These are phyloP conservation scores for Agrocybe praecox DNA, from an alignment of 768 basidiomycete species.

Conservation along the genomic window DNA sequence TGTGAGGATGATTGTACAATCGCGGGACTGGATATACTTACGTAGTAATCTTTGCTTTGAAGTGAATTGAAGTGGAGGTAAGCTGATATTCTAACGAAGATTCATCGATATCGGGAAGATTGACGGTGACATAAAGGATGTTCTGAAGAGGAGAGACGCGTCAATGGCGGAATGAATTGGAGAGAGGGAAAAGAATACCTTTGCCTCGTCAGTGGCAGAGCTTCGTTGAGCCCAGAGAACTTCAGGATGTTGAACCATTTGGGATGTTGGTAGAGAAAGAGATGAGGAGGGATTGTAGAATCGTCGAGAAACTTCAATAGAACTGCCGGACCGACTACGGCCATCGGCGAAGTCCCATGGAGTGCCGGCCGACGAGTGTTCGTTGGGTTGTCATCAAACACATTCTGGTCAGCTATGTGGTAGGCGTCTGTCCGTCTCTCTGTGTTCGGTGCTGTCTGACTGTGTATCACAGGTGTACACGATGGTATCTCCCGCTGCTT, in stretches of 20 bases:
- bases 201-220: slow-evolving; percentile 60
- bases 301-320: slow-evolving; percentile 49
- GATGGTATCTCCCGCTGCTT: slow-evolving; percentile 82
- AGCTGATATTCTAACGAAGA: slow-evolving; percentile 61
- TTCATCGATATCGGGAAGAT: slow-evolving; percentile 73
- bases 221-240: slow-evolving; percentile 95
- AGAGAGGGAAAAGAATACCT: slow-evolving; percentile 47
- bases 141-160: slow-evolving; percentile 56
- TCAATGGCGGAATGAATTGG: slow-evolving; percentile 18
- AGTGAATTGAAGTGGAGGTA: slow-evolving; percentile 56
- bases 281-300: slow-evolving; percentile 32
- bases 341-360: slow-evolving; percentile 2
- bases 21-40: slow-evolving; percentile 34
- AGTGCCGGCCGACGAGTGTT: slow-evolving; percentile 9
- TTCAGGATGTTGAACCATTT: slow-evolving; percentile 75
- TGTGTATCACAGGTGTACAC: slow-evolving; percentile 65
- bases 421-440: slow-evolving; percentile 29
- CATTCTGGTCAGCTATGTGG: slow-evolving; percentile 48
- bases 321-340: slow-evolving; percentile 26
- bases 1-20: background rate
- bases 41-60: slow-evolving; percentile 69
- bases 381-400: background rate
- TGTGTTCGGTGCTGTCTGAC: too few species aligned
- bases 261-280: slow-evolving; percentile 3
- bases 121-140: slow-evolving; percentile 82